Percentiles rank a stretch among this genome's conserved stretches.
These are phyloP conservation scores for Trichoderma sp. DNA, from an alignment of 2,329 filamentous ascomycete species.

Conservation along the genomic window DNA sequence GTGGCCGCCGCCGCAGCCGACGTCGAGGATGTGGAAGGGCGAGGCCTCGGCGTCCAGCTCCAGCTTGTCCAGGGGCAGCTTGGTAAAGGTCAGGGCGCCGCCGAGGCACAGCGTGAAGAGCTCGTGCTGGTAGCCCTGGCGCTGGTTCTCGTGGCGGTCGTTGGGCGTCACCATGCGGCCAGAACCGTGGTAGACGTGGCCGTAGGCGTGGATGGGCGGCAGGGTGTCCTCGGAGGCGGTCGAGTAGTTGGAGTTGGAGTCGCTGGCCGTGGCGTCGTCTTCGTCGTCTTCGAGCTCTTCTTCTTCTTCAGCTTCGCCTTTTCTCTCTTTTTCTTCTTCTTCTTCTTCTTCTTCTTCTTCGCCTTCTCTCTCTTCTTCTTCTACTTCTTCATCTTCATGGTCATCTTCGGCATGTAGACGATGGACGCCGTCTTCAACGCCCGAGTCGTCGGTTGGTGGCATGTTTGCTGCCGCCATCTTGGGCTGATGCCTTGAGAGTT, in stretches of 20 bases:
- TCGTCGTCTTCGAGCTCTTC: slow-evolving; percentile 24
- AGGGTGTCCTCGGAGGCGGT: slow-evolving; percentile 43
- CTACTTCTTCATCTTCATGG: background rate
- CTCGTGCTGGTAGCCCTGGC: slow-evolving; percentile 41
- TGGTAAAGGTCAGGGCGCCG: slow-evolving; percentile 40
- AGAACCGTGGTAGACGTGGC: slow-evolving; percentile 45
- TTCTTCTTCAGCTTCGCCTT: background rate
- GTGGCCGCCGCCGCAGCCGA: slow-evolving; percentile 48
- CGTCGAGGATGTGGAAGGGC: slow-evolving; percentile 44
- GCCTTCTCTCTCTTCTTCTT: background rate
- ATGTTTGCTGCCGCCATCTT: background rate
- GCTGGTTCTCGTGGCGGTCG: slow-evolving; percentile 41
- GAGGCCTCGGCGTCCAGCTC: slow-evolving; percentile 23
- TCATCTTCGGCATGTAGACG: background rate
- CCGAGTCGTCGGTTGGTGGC: background rate
- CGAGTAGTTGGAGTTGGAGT: slow-evolving; percentile 41
- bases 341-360: background rate
- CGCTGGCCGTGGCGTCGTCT: slow-evolving; percentile 34
- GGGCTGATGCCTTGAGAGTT: background rate
- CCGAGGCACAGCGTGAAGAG: slow-evolving; percentile 44
- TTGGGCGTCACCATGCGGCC: slow-evolving; percentile 42
- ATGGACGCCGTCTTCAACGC: background rate
- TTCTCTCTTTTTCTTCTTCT: background rate
- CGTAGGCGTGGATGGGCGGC: slow-evolving; percentile 42
- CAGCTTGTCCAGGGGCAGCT: slow-evolving; percentile 38